Conservation (phyloP, 352 stramenopile species). For the Phytopythium cucurbitacearum region DNA sequence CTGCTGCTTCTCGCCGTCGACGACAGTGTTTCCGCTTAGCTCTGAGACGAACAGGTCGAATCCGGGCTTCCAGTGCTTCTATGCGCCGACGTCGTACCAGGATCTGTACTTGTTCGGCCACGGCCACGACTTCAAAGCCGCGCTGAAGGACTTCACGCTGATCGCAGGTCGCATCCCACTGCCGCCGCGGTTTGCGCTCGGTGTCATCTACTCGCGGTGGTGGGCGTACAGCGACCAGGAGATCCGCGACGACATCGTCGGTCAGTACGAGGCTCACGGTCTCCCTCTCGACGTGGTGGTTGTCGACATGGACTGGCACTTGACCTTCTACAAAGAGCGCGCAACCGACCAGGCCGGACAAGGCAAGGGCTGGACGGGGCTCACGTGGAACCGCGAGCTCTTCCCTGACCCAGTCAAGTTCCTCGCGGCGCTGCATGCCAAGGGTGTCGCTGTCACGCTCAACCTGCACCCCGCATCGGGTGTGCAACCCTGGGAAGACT, state of each 20-base stretch:
- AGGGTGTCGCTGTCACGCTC: slow-evolving; percentile 25
- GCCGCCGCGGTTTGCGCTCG: slow-evolving; percentile 25
- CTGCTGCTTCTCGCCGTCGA: slow-evolving; percentile 18
- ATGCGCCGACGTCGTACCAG: slow-evolving; percentile 21
- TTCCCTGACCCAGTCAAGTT: slow-evolving; percentile 37
- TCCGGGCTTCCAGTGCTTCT: slow-evolving; percentile 24
- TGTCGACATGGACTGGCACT: slow-evolving; percentile 63
- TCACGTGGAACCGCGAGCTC: slow-evolving; percentile 42
- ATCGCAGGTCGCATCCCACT: slow-evolving; percentile 31
- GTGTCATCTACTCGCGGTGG: slow-evolving; percentile 50
- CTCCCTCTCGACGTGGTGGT: slow-evolving; percentile 51
- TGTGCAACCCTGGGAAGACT: slow-evolving; percentile 34
- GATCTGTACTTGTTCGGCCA: slow-evolving; percentile 52
- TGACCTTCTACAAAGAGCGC: slow-evolving; percentile 38
- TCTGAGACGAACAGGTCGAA: background rate
- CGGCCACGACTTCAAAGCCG: slow-evolving; percentile 30
- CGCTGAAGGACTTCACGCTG: slow-evolving; percentile 33
- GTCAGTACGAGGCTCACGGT: slow-evolving; percentile 19
- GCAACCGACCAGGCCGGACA: slow-evolving; percentile 20
- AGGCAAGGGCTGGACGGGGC: slow-evolving; percentile 36
- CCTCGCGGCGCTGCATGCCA: slow-evolving; percentile 21
- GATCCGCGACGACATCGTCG: slow-evolving; percentile 24
- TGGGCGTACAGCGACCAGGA: slow-evolving; percentile 38
- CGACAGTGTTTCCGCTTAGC: background rate
- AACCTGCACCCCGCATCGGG: slow-evolving; percentile 54